A percentile compares a stretch with the other conserved stretches of the same genome.
Evolutionary conservation across 495 filamentous ascomycete species (phyloP).

Genomic region (Bathelium albidoporum): DNA sequence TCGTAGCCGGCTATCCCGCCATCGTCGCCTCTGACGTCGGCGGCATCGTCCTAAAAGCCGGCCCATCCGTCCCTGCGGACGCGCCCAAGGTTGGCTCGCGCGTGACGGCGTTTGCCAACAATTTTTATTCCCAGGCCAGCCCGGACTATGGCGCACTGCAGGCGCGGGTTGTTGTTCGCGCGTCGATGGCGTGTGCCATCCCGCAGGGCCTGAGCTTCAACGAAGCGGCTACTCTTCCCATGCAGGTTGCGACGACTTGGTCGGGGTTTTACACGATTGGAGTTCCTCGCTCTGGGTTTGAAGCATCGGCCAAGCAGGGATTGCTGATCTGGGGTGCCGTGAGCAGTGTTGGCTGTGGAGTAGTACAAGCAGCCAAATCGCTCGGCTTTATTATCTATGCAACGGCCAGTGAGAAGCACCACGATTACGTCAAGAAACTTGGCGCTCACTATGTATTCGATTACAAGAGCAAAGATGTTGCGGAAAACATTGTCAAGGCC

Average conservation of each 20-base stretch:
- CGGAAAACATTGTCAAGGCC: not conserved
- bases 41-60: conserved; percentile 34
- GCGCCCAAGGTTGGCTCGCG: conserved; percentile 31
- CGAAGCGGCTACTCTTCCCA: conserved; percentile 42
- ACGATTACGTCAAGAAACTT: conserved; percentile 37
- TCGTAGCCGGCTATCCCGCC: conserved; percentile 28
- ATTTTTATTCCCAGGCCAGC: conserved; percentile 26
- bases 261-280: not conserved
- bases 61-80: conserved; percentile 27
- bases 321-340: conserved; percentile 44
- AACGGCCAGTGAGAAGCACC: conserved; percentile 47
- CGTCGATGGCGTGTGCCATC: conserved; percentile 38
- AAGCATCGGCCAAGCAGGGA: conserved; percentile 8
- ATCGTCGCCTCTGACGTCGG: conserved; percentile 36
- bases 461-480: conserved; percentile 29
- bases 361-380: conserved; percentile 45
- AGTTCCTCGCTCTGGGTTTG: not conserved
- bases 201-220: conserved; percentile 44
- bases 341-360: conserved; percentile 41
- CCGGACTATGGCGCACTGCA: conserved; percentile 23
- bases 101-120: conserved; percentile 34
- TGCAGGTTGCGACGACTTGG: conserved; percentile 35
- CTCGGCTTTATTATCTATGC: conserved; percentile 39
- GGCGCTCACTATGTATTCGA: conserved; percentile 47
- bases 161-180: conserved; percentile 27